Base-by-base conservation (phyloP, 2,329 filamentous ascomycete species). In the Huntiella bhutanensis region DNA sequence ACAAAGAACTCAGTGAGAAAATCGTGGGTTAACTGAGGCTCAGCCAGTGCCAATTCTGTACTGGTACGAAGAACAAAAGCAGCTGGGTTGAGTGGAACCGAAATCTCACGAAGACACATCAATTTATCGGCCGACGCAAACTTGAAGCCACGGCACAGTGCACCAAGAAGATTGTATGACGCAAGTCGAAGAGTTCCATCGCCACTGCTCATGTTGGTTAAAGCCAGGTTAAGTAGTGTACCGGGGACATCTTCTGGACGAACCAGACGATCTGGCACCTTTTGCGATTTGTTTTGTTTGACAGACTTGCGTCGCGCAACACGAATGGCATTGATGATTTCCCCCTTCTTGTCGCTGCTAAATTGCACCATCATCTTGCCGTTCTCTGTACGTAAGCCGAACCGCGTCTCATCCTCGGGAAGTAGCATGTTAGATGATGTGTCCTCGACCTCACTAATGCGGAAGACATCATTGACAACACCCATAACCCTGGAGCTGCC, bases 1-100 rank as follows among this genome's bases (percentile, higher is more conserved):
- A 80, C 74, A 49, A 82, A 81, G 55, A 82, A 82, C 54, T 81
- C 77, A n/a, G 77, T 80, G 35, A 82, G 55, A 54, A 82, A 82
- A 54, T 82, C 77, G 5, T 69, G 70, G 1, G 77, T 81, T 5
- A 82, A 64, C 53, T 80, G 76, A 16, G 77, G 74, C 54, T 82
- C 77, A 15, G 75, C 69, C 28, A 63, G 59, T 6, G 77, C 76
- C 12, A 82, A 62, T 51, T 74, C 70, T 54, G 69, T 70, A 61
- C 77, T 81, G 41, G 81, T 76, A 41, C 70, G 69, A 53, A 81
- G 63, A 37, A 82, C 75, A 55, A 81, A 80, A 17, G 68, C 65
- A 3, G 73, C 73, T 2, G 77, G 70, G 50, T 80, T 74, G 35
- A 73, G 57, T 0, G 77, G 77, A 46, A 82, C 70, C 41, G 69